Evolutionary conservation across 2,329 filamentous ascomycete species (phyloP), one percentile per base, ranked within the genome.

Genomic region (Xylaria sp.): DNA sequence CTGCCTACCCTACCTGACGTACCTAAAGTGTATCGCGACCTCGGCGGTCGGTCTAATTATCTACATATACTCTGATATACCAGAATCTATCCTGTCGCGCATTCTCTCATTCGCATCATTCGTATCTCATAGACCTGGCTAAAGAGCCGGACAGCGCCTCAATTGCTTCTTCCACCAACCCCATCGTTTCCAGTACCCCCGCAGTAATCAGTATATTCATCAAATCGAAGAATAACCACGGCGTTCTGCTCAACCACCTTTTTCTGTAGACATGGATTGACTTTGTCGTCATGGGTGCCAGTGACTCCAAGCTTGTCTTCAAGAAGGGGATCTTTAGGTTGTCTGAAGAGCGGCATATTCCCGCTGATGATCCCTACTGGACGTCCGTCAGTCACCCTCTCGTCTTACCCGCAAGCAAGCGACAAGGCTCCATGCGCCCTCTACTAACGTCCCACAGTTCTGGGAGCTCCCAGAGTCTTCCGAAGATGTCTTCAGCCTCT

Each of bases 261-360:
- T 44, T 45, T 27, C 69, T 39, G 68, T 73, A 71, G 73, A 67
- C 69, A 72, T 75, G 73, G 65, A 73, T 73, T 73, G 71, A 73
- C 68, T 66, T 70, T 68, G 66, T 64, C 72, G 77, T 76, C 63
- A 99, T 99, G 96, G 96, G 96, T 81, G 95, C 95, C 78, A 97
- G 95, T 82, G 95, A 98, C 83, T 98, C 95, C 76, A 98, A 98
- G 87, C 90, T 98, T 78, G 93, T 95, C 78, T 98, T 99, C 87
- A 98, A 97, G 83, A 93, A 97, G 82, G 95, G 94, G 81, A 97
- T 98, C 83, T 97, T 98, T 84, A 90, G 92, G 77, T 89, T 99
- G 66, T 96, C 94, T n/a, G 94, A 97, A 79, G 92, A 97, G 79
- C 89, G 90, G 72, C 86, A 92, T 78, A 97, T 98, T 77, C 86